Percentiles rank a stretch among this genome's conserved stretches.
These are phyloP conservation scores for Dothideomycetidae sp. DNA, from an alignment of 2,329 filamentous ascomycete species.

Conservation along the genomic window DNA sequence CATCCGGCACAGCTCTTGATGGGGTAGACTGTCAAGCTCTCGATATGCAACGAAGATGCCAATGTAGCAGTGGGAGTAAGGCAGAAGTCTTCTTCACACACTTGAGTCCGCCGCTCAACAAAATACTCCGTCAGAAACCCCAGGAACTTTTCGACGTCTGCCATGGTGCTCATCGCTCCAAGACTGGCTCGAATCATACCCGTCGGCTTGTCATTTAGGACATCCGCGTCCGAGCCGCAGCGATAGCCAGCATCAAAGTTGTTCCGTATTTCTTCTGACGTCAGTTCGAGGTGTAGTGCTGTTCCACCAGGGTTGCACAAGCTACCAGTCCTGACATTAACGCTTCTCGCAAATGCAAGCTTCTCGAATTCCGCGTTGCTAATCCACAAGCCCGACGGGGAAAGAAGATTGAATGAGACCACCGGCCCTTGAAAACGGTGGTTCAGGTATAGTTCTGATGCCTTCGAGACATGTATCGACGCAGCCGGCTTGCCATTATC, in stretches of 20 bases:
- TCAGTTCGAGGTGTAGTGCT: slow-evolving; percentile 54
- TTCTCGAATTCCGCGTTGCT: slow-evolving; percentile 81
- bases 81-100: too few species aligned
- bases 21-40: slow-evolving; percentile 55
- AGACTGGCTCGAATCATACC: slow-evolving; percentile 76
- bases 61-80: background rate
- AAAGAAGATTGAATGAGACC: slow-evolving; percentile 69
- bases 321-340: slow-evolving; percentile 77
- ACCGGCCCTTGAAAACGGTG: slow-evolving; percentile 51
- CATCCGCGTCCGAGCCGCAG: slow-evolving; percentile 70
- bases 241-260: slow-evolving; percentile 77
- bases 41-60: slow-evolving; percentile 25
- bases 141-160: slow-evolving; percentile 60
- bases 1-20: slow-evolving; percentile 90
- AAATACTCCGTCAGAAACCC: slow-evolving; percentile 23
- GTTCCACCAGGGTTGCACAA: slow-evolving; percentile 87
- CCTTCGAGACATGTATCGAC: slow-evolving; percentile 42
- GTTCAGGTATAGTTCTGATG: slow-evolving; percentile 27
- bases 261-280: slow-evolving; percentile 65
- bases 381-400: slow-evolving; percentile 56
- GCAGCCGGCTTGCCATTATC: slow-evolving; percentile 53
- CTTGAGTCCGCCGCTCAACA: slow-evolving; percentile 12
- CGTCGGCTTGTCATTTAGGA: slow-evolving; percentile 72
- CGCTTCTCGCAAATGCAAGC: slow-evolving; percentile 59
- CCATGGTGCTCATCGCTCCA: slow-evolving; percentile 72